Percentiles rank a stretch among this genome's conserved stretches.
Evolutionary conservation across 2,329 filamentous ascomycete species (phyloP).

Genomic region (Cladosporium sp.): DNA sequence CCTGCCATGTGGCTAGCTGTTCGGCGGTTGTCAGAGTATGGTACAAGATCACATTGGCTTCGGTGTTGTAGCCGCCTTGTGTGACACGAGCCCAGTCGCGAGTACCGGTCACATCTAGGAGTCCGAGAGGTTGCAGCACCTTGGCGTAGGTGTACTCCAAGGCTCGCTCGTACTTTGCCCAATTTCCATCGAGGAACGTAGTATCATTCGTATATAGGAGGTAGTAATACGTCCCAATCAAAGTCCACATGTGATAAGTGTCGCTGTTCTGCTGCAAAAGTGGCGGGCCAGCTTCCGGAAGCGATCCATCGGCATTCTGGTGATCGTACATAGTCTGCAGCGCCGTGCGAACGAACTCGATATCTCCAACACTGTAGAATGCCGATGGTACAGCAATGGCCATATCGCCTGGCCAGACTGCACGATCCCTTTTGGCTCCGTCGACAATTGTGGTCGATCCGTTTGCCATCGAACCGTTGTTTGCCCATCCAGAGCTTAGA

Average conservation of each 20-base stretch:
- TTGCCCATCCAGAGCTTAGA: conserved; percentile 42
- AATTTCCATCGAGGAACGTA: conserved; percentile 43
- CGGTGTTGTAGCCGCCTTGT: conserved; percentile 53
- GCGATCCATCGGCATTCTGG: conserved; percentile 41
- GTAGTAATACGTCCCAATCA: conserved; percentile 49
- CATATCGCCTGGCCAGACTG: conserved; percentile 65
- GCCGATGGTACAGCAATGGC: conserved; percentile 50
- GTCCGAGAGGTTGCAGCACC: conserved; percentile 43
- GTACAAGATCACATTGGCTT: conserved; percentile 50
- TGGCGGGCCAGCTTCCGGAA: conserved; percentile 44
- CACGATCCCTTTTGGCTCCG: conserved; percentile 60
- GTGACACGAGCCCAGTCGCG: conserved; percentile 51
- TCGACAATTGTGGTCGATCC: conserved; percentile 46
- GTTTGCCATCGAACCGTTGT: conserved; percentile 44
- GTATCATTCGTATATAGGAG: conserved; percentile 42
- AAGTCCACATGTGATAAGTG: conserved; percentile 57
- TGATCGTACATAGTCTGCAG: conserved; percentile 50
- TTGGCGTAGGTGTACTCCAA: conserved; percentile 45
- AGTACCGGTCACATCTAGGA: conserved; percentile 49
- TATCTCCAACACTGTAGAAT: conserved; percentile 51
- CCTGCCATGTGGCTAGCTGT: conserved; percentile 47
- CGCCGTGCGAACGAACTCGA: conserved; percentile 51
- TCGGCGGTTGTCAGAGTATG: conserved; percentile 54
- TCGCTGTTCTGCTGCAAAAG: conserved; percentile 35
- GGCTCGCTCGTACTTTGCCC: conserved; percentile 47